Conservation (phyloP, 768 basidiomycete species). For the Imleria badia region DNA sequence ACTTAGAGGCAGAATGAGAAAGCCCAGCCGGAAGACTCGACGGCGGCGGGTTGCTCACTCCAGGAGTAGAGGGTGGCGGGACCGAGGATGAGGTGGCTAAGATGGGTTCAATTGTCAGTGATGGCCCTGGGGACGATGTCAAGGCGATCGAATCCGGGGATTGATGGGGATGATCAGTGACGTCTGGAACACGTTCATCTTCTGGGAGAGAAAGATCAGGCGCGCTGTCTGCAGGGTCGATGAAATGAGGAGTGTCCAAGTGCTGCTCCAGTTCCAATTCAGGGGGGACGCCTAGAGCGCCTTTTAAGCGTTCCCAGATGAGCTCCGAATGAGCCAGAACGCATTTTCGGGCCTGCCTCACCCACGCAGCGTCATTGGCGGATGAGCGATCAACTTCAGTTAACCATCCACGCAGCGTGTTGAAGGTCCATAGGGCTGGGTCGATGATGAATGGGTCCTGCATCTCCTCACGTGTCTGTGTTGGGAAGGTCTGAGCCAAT, state of each 20-base stretch:
- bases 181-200: neutral
- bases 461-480: constrained; percentile 26
- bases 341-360: constrained; percentile 68
- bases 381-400: constrained; percentile 60
- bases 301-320: constrained; percentile 90
- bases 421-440: constrained; percentile 69
- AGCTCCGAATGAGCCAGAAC: constrained; percentile 77
- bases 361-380: constrained; percentile 72
- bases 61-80: constrained; percentile 14
- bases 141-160: constrained; percentile 1
- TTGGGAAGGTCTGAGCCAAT: constrained; percentile 67
- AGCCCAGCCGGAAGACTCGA: constrained; percentile 36
- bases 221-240: neutral
- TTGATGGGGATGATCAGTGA: neutral
- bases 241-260: neutral
- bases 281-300: constrained; percentile 82
- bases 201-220: neutral
- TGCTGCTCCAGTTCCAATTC: constrained; percentile 74
- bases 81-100: constrained; percentile 36
- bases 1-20: constrained; percentile 27
- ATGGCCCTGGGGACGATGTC: constrained; percentile 15
- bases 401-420: constrained; percentile 68
- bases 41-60: constrained; percentile 35
- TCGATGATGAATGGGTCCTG: constrained; percentile 46
- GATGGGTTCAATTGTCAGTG: constrained; percentile 53